phyloP scores from a whole-genome alignment of 768 basidiomycete genomes.

The Chlorophyllum brunneum region DNA sequence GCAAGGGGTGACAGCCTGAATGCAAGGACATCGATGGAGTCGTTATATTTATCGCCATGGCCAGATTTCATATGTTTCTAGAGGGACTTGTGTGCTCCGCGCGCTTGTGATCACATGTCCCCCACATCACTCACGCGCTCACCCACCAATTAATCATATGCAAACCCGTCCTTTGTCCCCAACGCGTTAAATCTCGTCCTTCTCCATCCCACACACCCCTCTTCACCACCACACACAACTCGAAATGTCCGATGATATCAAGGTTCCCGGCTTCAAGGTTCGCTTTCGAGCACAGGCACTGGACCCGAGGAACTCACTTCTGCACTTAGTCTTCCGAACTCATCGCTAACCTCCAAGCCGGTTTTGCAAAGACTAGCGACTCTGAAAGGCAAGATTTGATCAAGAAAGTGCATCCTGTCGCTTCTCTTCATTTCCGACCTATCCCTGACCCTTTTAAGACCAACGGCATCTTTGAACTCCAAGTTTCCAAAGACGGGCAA shows the following conservation, averaged over 20 bases:
- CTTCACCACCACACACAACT: conserved; percentile 8
- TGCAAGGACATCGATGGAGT: not conserved
- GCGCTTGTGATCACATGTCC: not conserved
- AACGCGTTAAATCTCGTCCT: conserved; percentile 3
- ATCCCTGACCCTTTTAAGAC: conserved; percentile 42
- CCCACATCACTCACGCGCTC: not conserved
- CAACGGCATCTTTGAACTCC: conserved; percentile 85
- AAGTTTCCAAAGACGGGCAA: conserved; percentile 67
- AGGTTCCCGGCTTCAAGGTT: conserved; percentile 74
- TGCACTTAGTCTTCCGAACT: conserved; percentile 61
- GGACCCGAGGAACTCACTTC: not conserved
- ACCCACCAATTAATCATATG: conserved; percentile 10
- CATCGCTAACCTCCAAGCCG: conserved; percentile 46
- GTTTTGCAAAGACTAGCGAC: conserved; percentile 52
- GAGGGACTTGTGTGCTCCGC: too few species aligned
- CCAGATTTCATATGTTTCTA: conserved; percentile 1
- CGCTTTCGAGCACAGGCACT: not conserved
- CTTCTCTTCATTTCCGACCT: not conserved
- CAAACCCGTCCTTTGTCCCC: not conserved
- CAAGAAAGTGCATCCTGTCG: conserved; percentile 55
- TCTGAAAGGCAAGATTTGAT: conserved; percentile 64
- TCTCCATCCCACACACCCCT: not conserved
- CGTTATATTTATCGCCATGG: not conserved
- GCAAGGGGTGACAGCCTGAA: not conserved
- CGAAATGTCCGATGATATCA: conserved; percentile 69